A percentile compares a stretch with the other conserved stretches of the same genome.
These are phyloP conservation scores for Sporisorium iseilematis-ciliati DNA, from an alignment of 1,284 basidiomycete species.

Conservation along the genomic window DNA sequence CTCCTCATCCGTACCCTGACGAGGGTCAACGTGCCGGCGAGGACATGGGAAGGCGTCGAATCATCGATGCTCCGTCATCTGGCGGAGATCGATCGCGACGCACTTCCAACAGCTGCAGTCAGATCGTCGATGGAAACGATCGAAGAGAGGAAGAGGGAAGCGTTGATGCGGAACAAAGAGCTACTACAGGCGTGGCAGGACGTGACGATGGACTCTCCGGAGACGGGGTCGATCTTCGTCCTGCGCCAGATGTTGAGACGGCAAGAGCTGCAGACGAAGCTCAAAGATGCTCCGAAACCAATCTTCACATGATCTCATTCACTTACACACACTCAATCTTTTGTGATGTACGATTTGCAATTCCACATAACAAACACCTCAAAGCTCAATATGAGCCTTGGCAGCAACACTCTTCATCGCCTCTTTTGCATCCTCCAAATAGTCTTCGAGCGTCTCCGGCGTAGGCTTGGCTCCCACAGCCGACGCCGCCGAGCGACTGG, in stretches of 20 bases:
- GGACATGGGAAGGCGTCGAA: conserved; percentile 30
- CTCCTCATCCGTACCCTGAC: conserved; percentile 21
- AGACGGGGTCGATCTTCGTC: conserved; percentile 34
- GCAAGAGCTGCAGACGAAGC: background rate
- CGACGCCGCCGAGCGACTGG: conserved; percentile 11
- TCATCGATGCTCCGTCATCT: conserved; percentile 19
- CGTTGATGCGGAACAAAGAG: conserved; percentile 9
- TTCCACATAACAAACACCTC: background rate
- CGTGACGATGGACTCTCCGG: conserved; percentile 1
- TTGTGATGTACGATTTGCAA: background rate
- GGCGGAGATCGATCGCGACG: conserved; percentile 12
- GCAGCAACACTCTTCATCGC: conserved; percentile 6
- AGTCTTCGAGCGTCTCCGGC: conserved; percentile 32
- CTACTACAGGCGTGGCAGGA: background rate
- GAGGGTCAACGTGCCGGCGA: conserved; percentile 10
- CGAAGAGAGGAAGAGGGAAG: conserved; percentile 7
- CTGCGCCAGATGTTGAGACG: conserved; percentile 30
- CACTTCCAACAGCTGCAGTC: conserved; percentile 20
- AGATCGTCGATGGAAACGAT: conserved; percentile 15
- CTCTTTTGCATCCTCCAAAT: conserved; percentile 29
- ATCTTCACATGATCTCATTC: background rate
- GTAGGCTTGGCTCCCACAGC: conserved; percentile 25
- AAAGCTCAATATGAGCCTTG: conserved; percentile 30
- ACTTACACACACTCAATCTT: background rate
- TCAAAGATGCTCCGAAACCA: background rate